These are phyloP conservation scores for Tubosaeta sp. DNA, from an alignment of 768 basidiomycete species.

Conservation along the genomic window DNA sequence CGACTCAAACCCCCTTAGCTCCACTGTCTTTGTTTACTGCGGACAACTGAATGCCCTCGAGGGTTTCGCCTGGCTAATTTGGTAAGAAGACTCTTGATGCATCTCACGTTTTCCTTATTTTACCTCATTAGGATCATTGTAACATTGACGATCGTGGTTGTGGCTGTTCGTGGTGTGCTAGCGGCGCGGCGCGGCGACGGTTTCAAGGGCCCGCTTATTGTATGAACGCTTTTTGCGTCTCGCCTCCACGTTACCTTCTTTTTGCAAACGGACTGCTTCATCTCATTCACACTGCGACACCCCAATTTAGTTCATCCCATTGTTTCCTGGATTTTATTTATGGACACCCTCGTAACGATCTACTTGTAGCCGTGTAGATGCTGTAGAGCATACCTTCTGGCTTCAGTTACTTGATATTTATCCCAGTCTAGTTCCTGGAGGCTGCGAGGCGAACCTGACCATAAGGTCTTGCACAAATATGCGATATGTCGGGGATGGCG, in stretches of 20 bases:
- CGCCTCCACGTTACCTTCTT: slow-evolving; percentile 1
- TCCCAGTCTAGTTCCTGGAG: not conserved
- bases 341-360: slow-evolving; percentile 8
- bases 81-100: slow-evolving; percentile 38
- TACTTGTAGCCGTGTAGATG: slow-evolving; percentile 1
- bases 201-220: slow-evolving; percentile 51
- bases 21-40: slow-evolving; percentile 54
- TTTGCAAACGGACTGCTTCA: slow-evolving; percentile 1
- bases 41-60: slow-evolving; percentile 72
- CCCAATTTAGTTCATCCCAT: slow-evolving; percentile 1
- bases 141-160: slow-evolving; percentile 55
- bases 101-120: not conserved
- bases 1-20: slow-evolving; percentile 21
- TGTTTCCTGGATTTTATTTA: not conserved
- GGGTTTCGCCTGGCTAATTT: slow-evolving; percentile 73
- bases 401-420: not conserved
- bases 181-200: slow-evolving; percentile 67
- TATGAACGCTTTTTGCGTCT: slow-evolving; percentile 11
- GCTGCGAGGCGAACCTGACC: no score
- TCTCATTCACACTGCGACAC: slow-evolving; percentile 16
- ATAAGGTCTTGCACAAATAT: no score
- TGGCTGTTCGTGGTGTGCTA: slow-evolving; percentile 56
- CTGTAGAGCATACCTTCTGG: slow-evolving; percentile 3
- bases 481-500: no score
- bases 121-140: slow-evolving; percentile 50